Conservation (phyloP, 331 rosid species). For the Quercus tomentella region DNA sequence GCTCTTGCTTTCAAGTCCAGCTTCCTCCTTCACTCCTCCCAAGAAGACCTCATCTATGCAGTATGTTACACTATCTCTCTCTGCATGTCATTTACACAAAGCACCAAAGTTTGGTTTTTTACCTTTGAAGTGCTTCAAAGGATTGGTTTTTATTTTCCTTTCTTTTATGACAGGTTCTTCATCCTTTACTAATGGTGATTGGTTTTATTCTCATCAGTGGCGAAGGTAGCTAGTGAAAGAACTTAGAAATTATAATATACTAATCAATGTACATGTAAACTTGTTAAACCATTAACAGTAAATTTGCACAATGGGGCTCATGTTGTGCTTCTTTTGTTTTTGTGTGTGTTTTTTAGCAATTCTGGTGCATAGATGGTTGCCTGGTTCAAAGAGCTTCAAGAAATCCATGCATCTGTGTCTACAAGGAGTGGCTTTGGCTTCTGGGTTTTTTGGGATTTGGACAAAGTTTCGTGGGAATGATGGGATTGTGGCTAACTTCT, state of each 20-base stretch:
- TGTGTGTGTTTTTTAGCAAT: slow-evolving; percentile 45
- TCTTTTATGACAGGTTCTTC: slow-evolving; percentile 56
- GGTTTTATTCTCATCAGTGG: slow-evolving; percentile 89
- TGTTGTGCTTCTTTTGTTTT: not conserved
- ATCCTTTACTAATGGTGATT: slow-evolving; percentile 87
- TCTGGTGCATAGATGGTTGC: slow-evolving; percentile 79
- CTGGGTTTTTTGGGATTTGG: slow-evolving; percentile 83
- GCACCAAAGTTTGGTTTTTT: not conserved
- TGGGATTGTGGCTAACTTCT: slow-evolving; percentile 81
- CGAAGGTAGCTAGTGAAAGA: slow-evolving; percentile 73
- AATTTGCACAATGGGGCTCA: slow-evolving; percentile 7
- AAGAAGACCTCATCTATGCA: slow-evolving; percentile 42
- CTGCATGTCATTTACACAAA: not conserved
- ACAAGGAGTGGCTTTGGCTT: slow-evolving; percentile 81
- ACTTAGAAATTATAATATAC: not conserved
- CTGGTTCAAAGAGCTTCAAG: slow-evolving; percentile 70
- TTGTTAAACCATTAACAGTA: not conserved
- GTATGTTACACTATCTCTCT: slow-evolving; percentile 25
- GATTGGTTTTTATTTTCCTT: not conserved
- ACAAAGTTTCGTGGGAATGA: slow-evolving; percentile 59
- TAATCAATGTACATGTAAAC: not conserved
- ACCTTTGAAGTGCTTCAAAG: not conserved
- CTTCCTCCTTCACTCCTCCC: slow-evolving; percentile 51
- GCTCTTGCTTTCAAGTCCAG: slow-evolving; percentile 63
- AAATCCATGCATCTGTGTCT: slow-evolving; percentile 78